Percentiles rank a stretch among this genome's conserved stretches.
Evolutionary conservation across 1,284 basidiomycete species (phyloP).

Genomic region (Lentinus polychrous): DNA sequence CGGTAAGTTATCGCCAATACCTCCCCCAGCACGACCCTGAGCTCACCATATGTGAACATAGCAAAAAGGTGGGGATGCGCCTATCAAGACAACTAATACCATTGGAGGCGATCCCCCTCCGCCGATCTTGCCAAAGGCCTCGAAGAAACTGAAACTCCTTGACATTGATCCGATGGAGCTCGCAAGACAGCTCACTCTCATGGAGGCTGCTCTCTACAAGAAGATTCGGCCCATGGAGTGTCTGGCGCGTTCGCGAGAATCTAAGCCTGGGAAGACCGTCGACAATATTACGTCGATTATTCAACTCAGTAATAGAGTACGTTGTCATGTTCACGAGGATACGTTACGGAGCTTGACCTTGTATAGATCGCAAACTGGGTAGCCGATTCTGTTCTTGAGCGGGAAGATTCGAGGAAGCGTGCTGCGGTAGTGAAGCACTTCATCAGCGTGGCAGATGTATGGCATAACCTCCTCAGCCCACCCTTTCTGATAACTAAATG

Average conservation of each 20-base stretch:
- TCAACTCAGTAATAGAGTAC: conserved; percentile 86
- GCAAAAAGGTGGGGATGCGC: conserved; percentile 52
- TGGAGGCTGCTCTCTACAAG: conserved; percentile 86
- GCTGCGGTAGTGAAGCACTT: conserved; percentile 85
- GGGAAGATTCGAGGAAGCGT: conserved; percentile 83
- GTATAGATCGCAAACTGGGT: conserved; percentile 89
- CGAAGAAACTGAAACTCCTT: conserved; percentile 75
- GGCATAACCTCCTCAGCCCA: conserved; percentile 24
- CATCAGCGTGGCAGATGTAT: conserved; percentile 88
- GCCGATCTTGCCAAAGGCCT: conserved; percentile 70
- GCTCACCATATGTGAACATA: conserved; percentile 20
- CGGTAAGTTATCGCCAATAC: conserved; percentile 50
- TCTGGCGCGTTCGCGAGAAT: conserved; percentile 73
- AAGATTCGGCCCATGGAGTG: conserved; percentile 91
- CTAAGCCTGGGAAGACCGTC: conserved; percentile 61
- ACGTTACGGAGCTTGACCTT: conserved; percentile 4
- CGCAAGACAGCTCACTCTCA: conserved; percentile 89
- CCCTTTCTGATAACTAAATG: background rate
- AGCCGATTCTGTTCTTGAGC: conserved; percentile 79
- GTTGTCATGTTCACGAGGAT: conserved; percentile 16
- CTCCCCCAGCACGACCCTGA: background rate
- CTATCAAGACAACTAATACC: conserved; percentile 39
- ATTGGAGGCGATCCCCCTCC: conserved; percentile 51
- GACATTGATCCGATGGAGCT: conserved; percentile 90
- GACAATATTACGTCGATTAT: conserved; percentile 90